phyloP scores from a whole-genome alignment of 2,329 filamentous ascomycete genomes.

The Stagonosporopsis vannaccii region DNA sequence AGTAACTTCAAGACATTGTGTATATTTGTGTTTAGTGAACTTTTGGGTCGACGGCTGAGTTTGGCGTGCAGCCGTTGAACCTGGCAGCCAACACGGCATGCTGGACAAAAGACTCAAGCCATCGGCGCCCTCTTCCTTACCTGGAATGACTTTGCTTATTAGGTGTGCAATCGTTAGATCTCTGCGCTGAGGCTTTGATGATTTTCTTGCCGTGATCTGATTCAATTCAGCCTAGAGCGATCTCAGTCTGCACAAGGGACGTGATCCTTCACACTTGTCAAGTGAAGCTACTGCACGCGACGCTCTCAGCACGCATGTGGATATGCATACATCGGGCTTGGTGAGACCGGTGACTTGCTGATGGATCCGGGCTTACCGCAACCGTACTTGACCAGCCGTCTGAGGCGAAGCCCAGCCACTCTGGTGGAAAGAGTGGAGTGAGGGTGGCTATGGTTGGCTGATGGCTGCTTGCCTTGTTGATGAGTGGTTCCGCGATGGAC shows the following conservation, averaged over 20 bases:
- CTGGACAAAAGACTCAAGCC: background rate
- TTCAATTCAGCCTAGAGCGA: slow-evolving; percentile 2
- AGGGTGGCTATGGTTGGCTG: slow-evolving; percentile 25
- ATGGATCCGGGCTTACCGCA: slow-evolving; percentile 19
- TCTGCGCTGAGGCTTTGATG: slow-evolving; percentile 9
- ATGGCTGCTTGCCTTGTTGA: slow-evolving; percentile 6
- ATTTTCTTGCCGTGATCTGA: background rate
- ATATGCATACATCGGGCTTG: slow-evolving; percentile 28
- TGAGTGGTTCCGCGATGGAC: slow-evolving; percentile 2
- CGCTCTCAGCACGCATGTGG: slow-evolving; percentile 26
- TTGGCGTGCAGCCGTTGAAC: background rate
- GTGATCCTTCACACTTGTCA: slow-evolving; percentile 20
- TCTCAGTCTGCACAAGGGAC: slow-evolving; percentile 6
- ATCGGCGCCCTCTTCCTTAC: background rate
- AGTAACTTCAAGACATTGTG: slow-evolving; percentile 10
- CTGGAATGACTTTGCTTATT: background rate
- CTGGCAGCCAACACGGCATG: background rate
- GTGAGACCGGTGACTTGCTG: slow-evolving; percentile 31
- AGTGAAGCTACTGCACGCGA: slow-evolving; percentile 33
- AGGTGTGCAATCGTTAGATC: background rate
- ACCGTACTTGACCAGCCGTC: slow-evolving; percentile 6
- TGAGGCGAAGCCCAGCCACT: slow-evolving; percentile 1
- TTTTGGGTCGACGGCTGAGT: background rate
- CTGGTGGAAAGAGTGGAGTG: slow-evolving; percentile 17
- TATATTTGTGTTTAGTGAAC: slow-evolving; percentile 5